phyloP scores from a whole-genome alignment of 345 rosid genomes.

The Cardamine resedifolia region DNA sequence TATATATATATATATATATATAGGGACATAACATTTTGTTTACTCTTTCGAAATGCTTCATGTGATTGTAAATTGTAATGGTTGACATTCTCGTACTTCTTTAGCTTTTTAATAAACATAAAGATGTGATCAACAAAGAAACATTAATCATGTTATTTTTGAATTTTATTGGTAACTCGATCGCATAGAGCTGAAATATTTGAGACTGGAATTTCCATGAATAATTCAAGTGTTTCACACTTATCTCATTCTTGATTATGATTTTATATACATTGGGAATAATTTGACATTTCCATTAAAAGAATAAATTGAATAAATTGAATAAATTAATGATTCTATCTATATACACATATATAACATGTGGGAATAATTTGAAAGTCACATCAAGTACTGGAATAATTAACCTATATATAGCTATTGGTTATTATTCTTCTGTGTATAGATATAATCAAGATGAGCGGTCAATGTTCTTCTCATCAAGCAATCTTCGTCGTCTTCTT shows the following conservation, averaged over 20 bases:
- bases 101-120: background rate
- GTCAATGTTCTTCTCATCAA: constrained; percentile 52
- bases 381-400: background rate
- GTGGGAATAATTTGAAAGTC: background rate
- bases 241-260: background rate
- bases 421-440: constrained; percentile 27
- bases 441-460: constrained; percentile 60
- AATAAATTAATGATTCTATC: constrained; percentile 6
- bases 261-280: background rate
- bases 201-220: background rate
- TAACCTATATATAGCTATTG: background rate
- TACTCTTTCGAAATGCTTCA: background rate
- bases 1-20: too few species aligned
- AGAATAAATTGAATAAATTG: constrained; percentile 6
- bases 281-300: background rate
- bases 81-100: background rate
- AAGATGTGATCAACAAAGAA: background rate
- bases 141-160: background rate
- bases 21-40: background rate
- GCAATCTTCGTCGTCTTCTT: constrained; percentile 54
- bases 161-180: background rate
- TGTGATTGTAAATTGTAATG: background rate
- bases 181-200: too few species aligned
- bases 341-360: background rate
- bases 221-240: background rate